Evolutionary conservation across 441 rosid genomes (phyloP), one percentile per base, ranked within the genome.

Genomic region (Populus trichocarpa): DNA sequence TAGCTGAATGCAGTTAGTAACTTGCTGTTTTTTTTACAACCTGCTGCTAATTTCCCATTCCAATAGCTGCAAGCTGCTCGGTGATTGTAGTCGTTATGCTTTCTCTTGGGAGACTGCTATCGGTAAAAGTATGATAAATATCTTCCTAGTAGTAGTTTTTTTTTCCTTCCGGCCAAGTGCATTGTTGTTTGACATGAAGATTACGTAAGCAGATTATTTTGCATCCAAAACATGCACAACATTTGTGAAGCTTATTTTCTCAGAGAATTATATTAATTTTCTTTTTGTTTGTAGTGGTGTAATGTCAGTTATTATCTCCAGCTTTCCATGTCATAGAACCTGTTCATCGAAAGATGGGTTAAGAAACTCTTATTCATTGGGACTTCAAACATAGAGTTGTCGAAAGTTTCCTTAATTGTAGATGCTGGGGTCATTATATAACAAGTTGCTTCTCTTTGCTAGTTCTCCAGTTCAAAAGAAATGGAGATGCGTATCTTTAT

Each of bases 401-500:
- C 28, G 36, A 20, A 61, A 69, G 42, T 61, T 30, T 33, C 8
- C 46, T 53, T 30, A 2, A 35, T 23, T 12, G 20, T 10, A 10
- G 53, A 36, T 40, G 59, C 50, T 35, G 13, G 13, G 61, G 5
- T 4, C 28, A n/a, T 69, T 16, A 35, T 70, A 25, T 72, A 57
- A 61, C 32, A 30, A 36, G 72, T 77, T 82, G 38, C 81, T 33
- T 75, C 46, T 70, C 33, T 76, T 76, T 78, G 25, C 35, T 81
- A 96, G 98, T 93, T 83, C 86, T 96, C 81, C 98, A 96, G 87
- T 94, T 90, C 82, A 96, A 90, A 75, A 87, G 88, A 79, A 90
- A 83, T 40, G 99, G 98, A 73, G 89, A 79, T 67, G 97, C 98
- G 1, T 96, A 90, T 80, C 80, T 96, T 40, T 96, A 88, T 69